Conservation (phyloP, 768 basidiomycete genomes). For the Rossbeevera mucosa region DNA sequence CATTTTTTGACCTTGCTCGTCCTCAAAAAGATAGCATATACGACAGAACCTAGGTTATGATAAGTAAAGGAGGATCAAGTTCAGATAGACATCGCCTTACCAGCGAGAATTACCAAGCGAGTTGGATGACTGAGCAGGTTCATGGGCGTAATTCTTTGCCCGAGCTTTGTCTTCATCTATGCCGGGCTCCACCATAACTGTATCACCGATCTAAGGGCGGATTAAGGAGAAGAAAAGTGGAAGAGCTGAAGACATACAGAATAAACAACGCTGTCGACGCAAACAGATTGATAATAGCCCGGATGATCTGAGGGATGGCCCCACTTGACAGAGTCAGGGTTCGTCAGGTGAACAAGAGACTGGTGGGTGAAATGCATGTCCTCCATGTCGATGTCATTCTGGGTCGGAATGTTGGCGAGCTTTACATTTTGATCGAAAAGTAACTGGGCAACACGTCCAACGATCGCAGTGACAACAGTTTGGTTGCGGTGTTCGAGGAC, state of each 20-base stretch:
- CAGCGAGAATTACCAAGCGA: slow-evolving; percentile 55
- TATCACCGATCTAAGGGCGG: slow-evolving; percentile 50
- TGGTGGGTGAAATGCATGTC: slow-evolving; percentile 6
- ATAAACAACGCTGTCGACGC: slow-evolving; percentile 57
- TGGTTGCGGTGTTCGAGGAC: slow-evolving; percentile 35
- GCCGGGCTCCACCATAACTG: slow-evolving; percentile 60
- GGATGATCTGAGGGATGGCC: slow-evolving; percentile 18
- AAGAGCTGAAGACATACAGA: slow-evolving; percentile 33
- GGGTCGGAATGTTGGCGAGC: slow-evolving; percentile 30
- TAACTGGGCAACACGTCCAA: slow-evolving; percentile 42
- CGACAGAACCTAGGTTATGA: slow-evolving; percentile 55
- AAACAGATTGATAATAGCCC: slow-evolving; percentile 41
- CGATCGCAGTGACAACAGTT: slow-evolving; percentile 43
- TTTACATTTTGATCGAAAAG: slow-evolving; percentile 45
- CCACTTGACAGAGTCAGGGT: slow-evolving; percentile 36
- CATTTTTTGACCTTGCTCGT: slow-evolving; percentile 36
- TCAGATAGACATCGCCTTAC: slow-evolving; percentile 35
- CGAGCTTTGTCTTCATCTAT: slow-evolving; percentile 41
- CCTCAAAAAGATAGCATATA: slow-evolving; percentile 61
- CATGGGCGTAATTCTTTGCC: slow-evolving; percentile 36
- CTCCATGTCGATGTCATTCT: slow-evolving; percentile 27
- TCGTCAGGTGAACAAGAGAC: slow-evolving; percentile 24
- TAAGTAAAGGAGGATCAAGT: neutral
- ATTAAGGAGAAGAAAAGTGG: slow-evolving; percentile 8
- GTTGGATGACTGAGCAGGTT: slow-evolving; percentile 47